Conservation (phyloP, 2,329 filamentous ascomycete species). For the Colletotrichum ledebouriae region DNA sequence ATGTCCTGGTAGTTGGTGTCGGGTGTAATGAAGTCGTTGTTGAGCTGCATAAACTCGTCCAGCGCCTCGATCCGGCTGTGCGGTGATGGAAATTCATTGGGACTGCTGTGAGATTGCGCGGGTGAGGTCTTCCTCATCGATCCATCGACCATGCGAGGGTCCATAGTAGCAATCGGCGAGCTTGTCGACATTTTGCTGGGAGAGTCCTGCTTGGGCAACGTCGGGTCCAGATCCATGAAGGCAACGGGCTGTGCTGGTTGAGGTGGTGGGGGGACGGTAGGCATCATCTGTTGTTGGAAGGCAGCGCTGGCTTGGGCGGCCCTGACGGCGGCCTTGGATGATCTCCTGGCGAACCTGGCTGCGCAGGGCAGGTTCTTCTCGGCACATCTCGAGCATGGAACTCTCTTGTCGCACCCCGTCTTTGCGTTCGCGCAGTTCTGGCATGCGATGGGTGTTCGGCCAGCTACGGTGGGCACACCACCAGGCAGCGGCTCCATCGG, state of each 20-base stretch:
- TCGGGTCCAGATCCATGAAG: constrained; percentile 55
- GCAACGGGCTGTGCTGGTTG: constrained; percentile 49
- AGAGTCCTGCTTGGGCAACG: constrained; percentile 46
- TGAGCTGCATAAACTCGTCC: constrained; percentile 59
- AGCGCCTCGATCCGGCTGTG: constrained; percentile 53
- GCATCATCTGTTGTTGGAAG: constrained; percentile 48
- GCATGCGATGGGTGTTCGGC: constrained; percentile 56
- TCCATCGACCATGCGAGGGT: constrained; percentile 51
- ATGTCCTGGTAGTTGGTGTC: constrained; percentile 60
- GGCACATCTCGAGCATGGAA: constrained; percentile 54
- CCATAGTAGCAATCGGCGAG: constrained; percentile 50
- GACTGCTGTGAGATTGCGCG: constrained; percentile 51
- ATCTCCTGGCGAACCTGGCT: constrained; percentile 64
- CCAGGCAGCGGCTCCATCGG: constrained; percentile 60
- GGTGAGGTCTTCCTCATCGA: constrained; percentile 50
- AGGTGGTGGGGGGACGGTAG: constrained; percentile 36
- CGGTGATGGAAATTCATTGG: constrained; percentile 54
- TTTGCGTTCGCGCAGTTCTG: constrained; percentile 56
- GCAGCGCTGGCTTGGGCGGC: constrained; percentile 57
- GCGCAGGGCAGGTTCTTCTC: constrained; percentile 54
- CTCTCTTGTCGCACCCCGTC: constrained; percentile 55
- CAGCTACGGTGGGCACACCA: constrained; percentile 56
- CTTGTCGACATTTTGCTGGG: constrained; percentile 46
- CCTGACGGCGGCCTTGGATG: constrained; percentile 61
- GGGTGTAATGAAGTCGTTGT: constrained; percentile 51